Conservation (phyloP, 1,284 basidiomycete species). For the Ceratobasidium sp. region DNA sequence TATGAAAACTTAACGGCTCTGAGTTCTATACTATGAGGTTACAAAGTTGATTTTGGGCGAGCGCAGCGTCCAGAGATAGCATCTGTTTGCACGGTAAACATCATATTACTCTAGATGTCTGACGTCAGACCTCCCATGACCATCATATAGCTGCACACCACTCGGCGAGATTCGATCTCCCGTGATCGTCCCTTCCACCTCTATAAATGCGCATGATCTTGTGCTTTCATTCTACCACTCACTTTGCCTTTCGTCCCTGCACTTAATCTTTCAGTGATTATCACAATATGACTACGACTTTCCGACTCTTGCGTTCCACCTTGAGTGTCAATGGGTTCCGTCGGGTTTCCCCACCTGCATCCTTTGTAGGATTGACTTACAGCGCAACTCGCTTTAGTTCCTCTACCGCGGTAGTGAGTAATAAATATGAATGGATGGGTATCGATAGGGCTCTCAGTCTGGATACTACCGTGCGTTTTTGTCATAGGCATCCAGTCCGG, state of each 20-base stretch:
- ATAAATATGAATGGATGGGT: not conserved
- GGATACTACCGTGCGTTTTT: not conserved
- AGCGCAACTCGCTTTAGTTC: conserved; percentile 7
- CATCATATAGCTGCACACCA: too few species aligned
- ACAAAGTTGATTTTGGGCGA: too few species aligned
- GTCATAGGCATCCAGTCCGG: conserved; percentile 23
- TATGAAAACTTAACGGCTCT: not conserved
- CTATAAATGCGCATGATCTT: conserved; percentile 2
- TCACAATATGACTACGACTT: not conserved
- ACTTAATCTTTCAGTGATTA: not conserved
- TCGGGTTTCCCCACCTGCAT: too few species aligned
- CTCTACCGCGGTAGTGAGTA: conserved; percentile 28
- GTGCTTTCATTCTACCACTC: not conserved
- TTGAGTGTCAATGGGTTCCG: not conserved
- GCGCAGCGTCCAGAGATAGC: too few species aligned
- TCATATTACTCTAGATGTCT: too few species aligned
- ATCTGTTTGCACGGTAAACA: too few species aligned
- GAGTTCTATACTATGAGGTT: too few species aligned
- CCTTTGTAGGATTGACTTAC: not conserved
- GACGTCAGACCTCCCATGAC: too few species aligned
- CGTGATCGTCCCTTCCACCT: not conserved
- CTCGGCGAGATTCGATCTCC: too few species aligned
- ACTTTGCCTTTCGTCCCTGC: not conserved
- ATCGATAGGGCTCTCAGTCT: not conserved
- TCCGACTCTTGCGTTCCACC: not conserved